Evolutionary conservation across 805 yeast species (phyloP).

Genomic region (Kockiozyma suomiensis): DNA sequence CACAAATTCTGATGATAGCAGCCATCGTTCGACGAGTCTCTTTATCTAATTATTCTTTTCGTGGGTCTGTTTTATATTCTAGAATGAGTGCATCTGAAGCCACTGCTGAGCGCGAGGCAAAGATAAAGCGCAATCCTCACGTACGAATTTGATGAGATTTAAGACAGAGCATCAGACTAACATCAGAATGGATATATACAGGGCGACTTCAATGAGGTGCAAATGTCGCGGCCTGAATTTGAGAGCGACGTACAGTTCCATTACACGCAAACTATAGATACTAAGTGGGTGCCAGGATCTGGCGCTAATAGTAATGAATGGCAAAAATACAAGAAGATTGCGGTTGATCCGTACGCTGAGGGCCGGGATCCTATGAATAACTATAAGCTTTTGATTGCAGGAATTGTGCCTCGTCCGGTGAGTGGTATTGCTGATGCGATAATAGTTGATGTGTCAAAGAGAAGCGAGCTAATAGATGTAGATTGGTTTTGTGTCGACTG

Average conservation of each 20-base stretch:
- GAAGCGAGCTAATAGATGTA: not conserved
- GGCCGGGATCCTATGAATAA: slow-evolving; percentile 50
- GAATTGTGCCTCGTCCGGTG: slow-evolving; percentile 58
- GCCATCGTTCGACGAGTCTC: too few species aligned
- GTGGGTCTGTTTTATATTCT: not conserved
- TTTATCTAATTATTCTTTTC: too few species aligned
- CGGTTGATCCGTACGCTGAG: slow-evolving; percentile 53
- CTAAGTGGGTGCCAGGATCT: slow-evolving; percentile 41
- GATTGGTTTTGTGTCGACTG: slow-evolving; percentile 58
- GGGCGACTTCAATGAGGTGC: slow-evolving; percentile 9
- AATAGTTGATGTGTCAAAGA: not conserved
- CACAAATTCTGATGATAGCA: not conserved
- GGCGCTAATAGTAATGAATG: slow-evolving; percentile 53
- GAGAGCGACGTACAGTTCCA: slow-evolving; percentile 8
- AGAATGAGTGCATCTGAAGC: slow-evolving; percentile 2
- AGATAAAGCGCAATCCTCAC: slow-evolving; percentile 14
- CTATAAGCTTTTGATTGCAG: slow-evolving; percentile 55
- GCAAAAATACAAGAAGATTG: slow-evolving; percentile 50
- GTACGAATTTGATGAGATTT: not conserved
- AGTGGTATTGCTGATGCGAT: not conserved
- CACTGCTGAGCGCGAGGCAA: slow-evolving; percentile 12
- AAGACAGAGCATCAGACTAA: too few species aligned
- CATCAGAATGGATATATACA: not conserved
- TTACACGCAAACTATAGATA: slow-evolving; percentile 6
- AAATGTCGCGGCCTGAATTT: slow-evolving; percentile 1